Conservation (phyloP, 495 filamentous ascomycete species). For the Aspergillus taichungensis region DNA sequence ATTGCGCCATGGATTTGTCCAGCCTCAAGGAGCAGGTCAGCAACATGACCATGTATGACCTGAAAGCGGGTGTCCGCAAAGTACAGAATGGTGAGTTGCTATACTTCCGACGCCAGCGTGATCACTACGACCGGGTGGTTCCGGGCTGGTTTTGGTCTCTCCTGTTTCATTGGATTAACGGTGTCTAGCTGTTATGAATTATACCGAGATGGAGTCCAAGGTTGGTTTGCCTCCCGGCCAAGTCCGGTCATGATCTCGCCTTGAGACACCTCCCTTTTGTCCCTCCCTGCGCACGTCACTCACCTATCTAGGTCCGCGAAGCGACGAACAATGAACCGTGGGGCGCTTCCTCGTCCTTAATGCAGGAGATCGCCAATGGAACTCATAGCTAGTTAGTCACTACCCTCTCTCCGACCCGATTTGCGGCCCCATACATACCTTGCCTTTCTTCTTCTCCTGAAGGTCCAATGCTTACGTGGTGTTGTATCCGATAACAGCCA, state of each 20-base stretch:
- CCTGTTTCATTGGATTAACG: too few relatives aligned
- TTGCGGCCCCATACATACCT: slow-evolving; percentile 3
- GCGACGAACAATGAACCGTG: slow-evolving; percentile 97
- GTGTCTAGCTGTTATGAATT: slow-evolving; percentile 88
- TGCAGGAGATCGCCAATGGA: slow-evolving; percentile 97
- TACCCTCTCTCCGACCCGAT: neutral
- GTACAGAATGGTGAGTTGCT: slow-evolving; percentile 83
- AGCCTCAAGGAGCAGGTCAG: slow-evolving; percentile 80
- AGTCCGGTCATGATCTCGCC: slow-evolving; percentile 1
- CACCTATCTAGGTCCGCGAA: slow-evolving; percentile 64
- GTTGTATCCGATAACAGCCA: slow-evolving; percentile 50
- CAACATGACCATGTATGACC: slow-evolving; percentile 91
- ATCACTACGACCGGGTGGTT: too few relatives aligned
- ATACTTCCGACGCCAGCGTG: too few relatives aligned
- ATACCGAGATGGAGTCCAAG: slow-evolving; percentile 99
- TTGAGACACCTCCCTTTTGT: neutral
- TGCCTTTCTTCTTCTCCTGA: neutral
- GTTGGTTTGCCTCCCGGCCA: slow-evolving; percentile 37
- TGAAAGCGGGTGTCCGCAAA: slow-evolving; percentile 95
- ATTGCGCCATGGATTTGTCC: slow-evolving; percentile 68
- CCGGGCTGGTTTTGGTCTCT: too few relatives aligned
- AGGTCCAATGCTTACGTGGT: slow-evolving; percentile 7
- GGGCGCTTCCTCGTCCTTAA: slow-evolving; percentile 82
- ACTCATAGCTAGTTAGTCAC: slow-evolving; percentile 90
- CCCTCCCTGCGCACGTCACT: slow-evolving; percentile 8